These are phyloP conservation scores for Beauveria sp. DNA, from an alignment of 2,329 filamentous ascomycete species.

Conservation along the genomic window DNA sequence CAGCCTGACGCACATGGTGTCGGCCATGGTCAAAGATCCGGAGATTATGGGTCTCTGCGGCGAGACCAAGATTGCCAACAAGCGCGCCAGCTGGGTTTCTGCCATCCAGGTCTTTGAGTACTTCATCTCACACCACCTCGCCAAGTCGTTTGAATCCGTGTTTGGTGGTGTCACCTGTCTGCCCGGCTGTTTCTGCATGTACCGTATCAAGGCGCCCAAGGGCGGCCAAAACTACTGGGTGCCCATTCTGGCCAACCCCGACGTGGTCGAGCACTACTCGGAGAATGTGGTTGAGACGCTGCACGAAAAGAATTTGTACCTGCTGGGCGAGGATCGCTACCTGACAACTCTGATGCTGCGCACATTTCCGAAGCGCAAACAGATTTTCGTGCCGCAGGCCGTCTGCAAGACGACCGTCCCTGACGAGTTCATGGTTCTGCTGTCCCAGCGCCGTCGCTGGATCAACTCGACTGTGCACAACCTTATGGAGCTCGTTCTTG, in stretches of 20 bases:
- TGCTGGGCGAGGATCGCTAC: slow-evolving; percentile 90
- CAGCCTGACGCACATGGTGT: slow-evolving; percentile 96
- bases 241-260: slow-evolving; percentile 93
- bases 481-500: slow-evolving; percentile 91
- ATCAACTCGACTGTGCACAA: slow-evolving; percentile 99
- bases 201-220: slow-evolving; percentile 98
- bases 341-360: slow-evolving; percentile 95
- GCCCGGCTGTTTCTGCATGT: slow-evolving; percentile 99
- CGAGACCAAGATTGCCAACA: slow-evolving; percentile 99
- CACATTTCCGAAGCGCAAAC: slow-evolving; percentile 97
- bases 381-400: slow-evolving; percentile 95
- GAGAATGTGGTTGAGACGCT: slow-evolving; percentile 98
- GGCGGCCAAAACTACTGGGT: slow-evolving; percentile 99
- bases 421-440: slow-evolving; percentile 80
- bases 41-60: slow-evolving; percentile 99
- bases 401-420: slow-evolving; percentile 98
- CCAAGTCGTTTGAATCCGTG: slow-evolving; percentile 95
- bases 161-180: slow-evolving; percentile 99
- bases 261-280: slow-evolving; percentile 98
- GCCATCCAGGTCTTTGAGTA: slow-evolving; percentile 99
- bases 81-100: slow-evolving; percentile 86
- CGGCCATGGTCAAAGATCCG: slow-evolving; percentile 97
- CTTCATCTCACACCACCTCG: slow-evolving; percentile 95
- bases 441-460: slow-evolving; percentile 94
- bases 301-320: slow-evolving; percentile 91